A percentile compares a stretch with the other conserved stretches of the same genome.
These are phyloP conservation scores for Quercus rubra DNA, from an alignment of 306 rosid genomes.

Conservation along the genomic window DNA sequence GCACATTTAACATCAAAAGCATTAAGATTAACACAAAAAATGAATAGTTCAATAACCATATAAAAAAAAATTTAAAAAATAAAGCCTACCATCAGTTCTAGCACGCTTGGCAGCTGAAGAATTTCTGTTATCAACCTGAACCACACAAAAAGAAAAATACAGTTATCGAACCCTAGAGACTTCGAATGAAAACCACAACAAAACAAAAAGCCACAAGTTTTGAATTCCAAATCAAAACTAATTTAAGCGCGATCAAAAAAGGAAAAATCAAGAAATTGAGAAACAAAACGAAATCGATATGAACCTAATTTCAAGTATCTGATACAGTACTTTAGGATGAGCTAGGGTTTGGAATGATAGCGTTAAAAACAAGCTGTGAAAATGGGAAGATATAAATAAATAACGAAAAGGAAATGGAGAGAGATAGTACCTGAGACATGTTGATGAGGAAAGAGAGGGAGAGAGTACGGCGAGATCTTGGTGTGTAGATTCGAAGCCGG, in stretches of 20 bases:
- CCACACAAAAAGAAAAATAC: background rate
- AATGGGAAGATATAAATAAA: background rate
- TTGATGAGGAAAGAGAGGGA: background rate
- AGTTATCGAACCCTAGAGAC: background rate
- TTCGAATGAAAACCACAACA: background rate
- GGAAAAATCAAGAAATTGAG: background rate
- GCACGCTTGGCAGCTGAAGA: slow-evolving; percentile 99
- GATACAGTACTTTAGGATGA: background rate
- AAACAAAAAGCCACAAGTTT: background rate
- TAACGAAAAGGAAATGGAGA: background rate
- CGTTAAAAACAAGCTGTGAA: background rate
- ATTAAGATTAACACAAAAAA: background rate
- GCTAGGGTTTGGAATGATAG: slow-evolving; percentile 8
- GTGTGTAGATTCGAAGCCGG: background rate
- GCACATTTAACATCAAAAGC: background rate
- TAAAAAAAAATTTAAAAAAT: too few relatives aligned
- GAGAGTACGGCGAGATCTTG: slow-evolving; percentile 1
- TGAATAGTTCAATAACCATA: background rate
- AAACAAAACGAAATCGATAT: background rate
- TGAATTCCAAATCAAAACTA: background rate
- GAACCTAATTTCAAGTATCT: background rate
- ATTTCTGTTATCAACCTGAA: slow-evolving; percentile 89
- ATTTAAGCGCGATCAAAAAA: background rate
- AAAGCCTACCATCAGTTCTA: slow-evolving; percentile 79
- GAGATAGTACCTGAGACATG: slow-evolving; percentile 52